Evolutionary conservation across 768 basidiomycete species (phyloP), one percentile per base, ranked within the genome.

Genomic region (Gloeostereum incarnatum): DNA sequence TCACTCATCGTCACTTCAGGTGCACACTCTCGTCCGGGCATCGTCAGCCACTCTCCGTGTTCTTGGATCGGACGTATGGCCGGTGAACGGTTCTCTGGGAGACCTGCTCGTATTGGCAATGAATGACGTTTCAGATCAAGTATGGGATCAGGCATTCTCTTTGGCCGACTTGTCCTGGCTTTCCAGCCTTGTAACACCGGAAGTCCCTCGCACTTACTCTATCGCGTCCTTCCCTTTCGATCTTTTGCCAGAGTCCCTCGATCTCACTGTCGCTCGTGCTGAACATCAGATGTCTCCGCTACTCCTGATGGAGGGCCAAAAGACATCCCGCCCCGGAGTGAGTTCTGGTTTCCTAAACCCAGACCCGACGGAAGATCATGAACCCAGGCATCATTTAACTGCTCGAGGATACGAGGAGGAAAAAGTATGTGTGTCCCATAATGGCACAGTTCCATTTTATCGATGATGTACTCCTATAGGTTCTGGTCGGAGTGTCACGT

Each of bases 211-310:
- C 7, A 36, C 35, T 7, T 36, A 36, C 35, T 36, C 35, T 10
- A 36, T 36, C 22, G 18, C 35, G 11, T 36, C 35, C 7, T 36
- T 36, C 35, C 17, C n/a, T 24, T 36, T 36, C 35, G 21, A 36
- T 13, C 14, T 36, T 7, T 11, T 36, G 11, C 35, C 35, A 21
- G 35, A 36, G 16, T 8, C 35, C 11, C 13, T 36, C 17, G 35
- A 36, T 23, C 21, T 36, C 9, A 36, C 35, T 13, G 35, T 36
- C 7, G 13, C 18, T 36, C n/a, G 35, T 23, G n/a, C 35, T 13
- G 18, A 36, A 17, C 35, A 36, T 17, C 16, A 23, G 21, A 17
- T 36, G 18, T 19, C 16, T 18, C 35, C 35, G 7, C 35, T 36
- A 7, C 35, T 36, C 22, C 35, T 13, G 9, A n/a, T 13, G 11